These are phyloP conservation scores for Seiridium unicorne DNA, from an alignment of 2,329 filamentous ascomycete genomes.

Conservation along the genomic window DNA sequence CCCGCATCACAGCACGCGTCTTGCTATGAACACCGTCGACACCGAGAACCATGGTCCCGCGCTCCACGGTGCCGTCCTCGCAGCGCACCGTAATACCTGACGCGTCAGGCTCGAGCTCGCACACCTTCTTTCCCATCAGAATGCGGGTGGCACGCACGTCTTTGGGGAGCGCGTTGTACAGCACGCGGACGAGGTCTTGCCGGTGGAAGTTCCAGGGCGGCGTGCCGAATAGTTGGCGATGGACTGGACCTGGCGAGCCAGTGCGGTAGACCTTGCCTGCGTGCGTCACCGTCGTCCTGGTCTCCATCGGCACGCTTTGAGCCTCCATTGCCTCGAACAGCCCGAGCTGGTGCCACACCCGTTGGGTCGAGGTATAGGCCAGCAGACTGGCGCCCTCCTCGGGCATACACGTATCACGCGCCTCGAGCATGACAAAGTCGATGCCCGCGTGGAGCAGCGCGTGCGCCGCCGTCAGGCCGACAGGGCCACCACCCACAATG, in stretches of 20 bases:
- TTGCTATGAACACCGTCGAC: slow-evolving; percentile 13
- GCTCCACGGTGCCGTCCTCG: slow-evolving; percentile 6
- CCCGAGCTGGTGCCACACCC: slow-evolving; percentile 3
- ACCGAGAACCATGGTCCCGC: slow-evolving; percentile 12
- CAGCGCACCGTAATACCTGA: slow-evolving; percentile 9
- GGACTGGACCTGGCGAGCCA: neutral
- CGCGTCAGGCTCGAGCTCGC: neutral
- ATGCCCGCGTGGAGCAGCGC: slow-evolving; percentile 6
- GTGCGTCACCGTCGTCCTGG: slow-evolving; percentile 1
- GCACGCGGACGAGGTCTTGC: neutral
- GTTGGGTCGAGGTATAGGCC: neutral
- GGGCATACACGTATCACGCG: neutral
- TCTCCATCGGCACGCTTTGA: neutral
- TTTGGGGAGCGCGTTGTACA: neutral
- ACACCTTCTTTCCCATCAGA: slow-evolving; percentile 1
- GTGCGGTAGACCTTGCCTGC: neutral
- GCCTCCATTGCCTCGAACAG: neutral
- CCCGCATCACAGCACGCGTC: slow-evolving; percentile 5
- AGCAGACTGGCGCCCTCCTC: neutral
- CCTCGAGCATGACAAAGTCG: slow-evolving; percentile 9
- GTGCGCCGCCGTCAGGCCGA: slow-evolving; percentile 8
- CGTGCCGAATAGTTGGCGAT: neutral
- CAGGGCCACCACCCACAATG: slow-evolving; percentile 10
- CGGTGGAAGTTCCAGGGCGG: slow-evolving; percentile 4
- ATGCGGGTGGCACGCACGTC: neutral